Base-by-base conservation (phyloP, 306 rosid species). In the Chamaecrista fasciculata region DNA sequence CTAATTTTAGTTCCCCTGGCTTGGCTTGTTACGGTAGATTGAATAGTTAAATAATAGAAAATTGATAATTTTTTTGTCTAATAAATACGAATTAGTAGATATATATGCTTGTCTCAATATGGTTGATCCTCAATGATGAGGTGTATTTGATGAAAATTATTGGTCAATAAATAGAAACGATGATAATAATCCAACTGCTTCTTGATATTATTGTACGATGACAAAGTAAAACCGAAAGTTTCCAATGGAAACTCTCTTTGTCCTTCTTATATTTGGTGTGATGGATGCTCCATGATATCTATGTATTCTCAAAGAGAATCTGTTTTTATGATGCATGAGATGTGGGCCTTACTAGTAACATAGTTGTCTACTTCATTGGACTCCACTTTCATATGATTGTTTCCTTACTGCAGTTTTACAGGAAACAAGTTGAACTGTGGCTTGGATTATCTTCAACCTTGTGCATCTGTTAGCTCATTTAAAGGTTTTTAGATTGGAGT, bases 341-440 rank as follows among this genome's bases (percentile, higher is more conserved):
- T 47, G 28, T 62, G 55, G 58, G n/a, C 47, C 23, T 78, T 59
- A 28, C 14, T 73, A 23, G 26, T 24, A 37, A 16, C 28, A 21
- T 23, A 37, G 37, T 16, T 11, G 19, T 47, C 64, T 37, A 52
- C 18, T 31, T 43, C 50, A 26, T 39, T 57, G 26, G 48, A 12
- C 52, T 36, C 40, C 57, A 18, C 26, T 42, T 79, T 62, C 34
- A 67, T 73, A 74, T 67, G 37, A 53, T 18, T 64, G 3, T 65
- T 66, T 82, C 46, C 69, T 74, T 60, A 44, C 66, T 78, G 69
- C 85, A 92, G 96, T 87, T 92, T 90, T 76, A 79, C 93, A 19
- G 96, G 93, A 81, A 92, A 87, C 78, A 76, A 55, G 47, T 79
- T 92, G 76, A 78, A 81, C 8, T 92, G 96, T 80, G 92, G 89